These are phyloP conservation scores for Xylaria curta DNA, from an alignment of 495 filamentous ascomycete genomes.

Conservation along the genomic window DNA sequence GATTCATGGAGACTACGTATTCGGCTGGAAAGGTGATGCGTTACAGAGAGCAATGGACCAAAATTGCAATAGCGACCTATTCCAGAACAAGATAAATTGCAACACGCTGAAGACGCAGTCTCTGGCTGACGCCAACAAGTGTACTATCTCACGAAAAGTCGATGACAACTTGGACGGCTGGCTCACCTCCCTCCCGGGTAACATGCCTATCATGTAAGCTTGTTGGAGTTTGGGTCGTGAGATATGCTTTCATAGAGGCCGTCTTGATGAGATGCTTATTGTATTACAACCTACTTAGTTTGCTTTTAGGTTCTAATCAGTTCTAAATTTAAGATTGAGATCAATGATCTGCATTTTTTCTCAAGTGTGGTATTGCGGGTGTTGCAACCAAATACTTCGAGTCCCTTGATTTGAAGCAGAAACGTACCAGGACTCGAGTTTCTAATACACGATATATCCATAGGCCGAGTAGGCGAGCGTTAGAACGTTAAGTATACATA, in stretches of 20 bases:
- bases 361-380: too few relatives aligned
- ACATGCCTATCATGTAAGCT: slow-evolving; percentile 35
- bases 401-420: background rate
- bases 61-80: slow-evolving; percentile 46
- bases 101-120: slow-evolving; percentile 47
- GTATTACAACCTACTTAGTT: background rate
- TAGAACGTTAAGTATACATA: background rate
- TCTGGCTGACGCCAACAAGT: slow-evolving; percentile 44
- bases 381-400: background rate
- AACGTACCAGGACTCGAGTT: background rate
- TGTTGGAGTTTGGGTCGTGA: background rate
- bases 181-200: slow-evolving; percentile 41
- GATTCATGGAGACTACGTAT: slow-evolving; percentile 49
- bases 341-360: background rate
- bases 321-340: background rate
- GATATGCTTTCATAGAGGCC: background rate
- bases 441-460: background rate
- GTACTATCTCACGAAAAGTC: slow-evolving; percentile 44
- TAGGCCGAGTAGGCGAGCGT: background rate
- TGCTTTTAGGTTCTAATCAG: background rate
- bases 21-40: slow-evolving; percentile 53
- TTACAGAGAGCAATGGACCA: slow-evolving; percentile 50
- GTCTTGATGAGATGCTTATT: background rate
- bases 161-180: slow-evolving; percentile 42
- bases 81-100: slow-evolving; percentile 47